Evolutionary conservation across 2,329 filamentous ascomycete species (phyloP).

Genomic region (Celoporthe dispersa): DNA sequence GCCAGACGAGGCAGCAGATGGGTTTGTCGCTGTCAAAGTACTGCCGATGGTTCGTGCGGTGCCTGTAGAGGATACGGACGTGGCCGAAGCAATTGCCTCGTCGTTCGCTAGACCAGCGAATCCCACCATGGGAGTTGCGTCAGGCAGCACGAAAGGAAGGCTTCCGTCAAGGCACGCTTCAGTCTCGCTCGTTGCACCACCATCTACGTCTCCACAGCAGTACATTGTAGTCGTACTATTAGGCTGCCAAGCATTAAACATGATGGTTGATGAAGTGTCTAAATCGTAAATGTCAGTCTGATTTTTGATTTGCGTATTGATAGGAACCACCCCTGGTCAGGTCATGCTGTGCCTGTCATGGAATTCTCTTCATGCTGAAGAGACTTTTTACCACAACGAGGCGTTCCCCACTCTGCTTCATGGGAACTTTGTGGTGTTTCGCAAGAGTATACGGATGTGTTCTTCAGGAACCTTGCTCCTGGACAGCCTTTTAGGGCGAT

Average conservation of each 20-base stretch:
- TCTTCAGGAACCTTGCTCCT: too few relatives aligned
- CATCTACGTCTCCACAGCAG: slow-evolving; percentile 15
- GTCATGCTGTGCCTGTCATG: not conserved
- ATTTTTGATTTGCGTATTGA: not conserved
- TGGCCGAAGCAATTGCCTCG: not conserved
- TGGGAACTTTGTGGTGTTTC: too few relatives aligned
- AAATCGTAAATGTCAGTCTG: not conserved
- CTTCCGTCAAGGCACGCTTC: slow-evolving; percentile 12
- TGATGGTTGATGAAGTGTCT: not conserved
- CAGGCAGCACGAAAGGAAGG: not conserved
- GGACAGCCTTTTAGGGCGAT: too few relatives aligned
- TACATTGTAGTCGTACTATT: slow-evolving; percentile 3
- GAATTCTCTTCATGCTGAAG: too few relatives aligned
- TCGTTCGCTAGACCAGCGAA: slow-evolving; percentile 14
- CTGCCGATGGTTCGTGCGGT: not conserved
- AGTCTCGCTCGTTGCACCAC: not conserved
- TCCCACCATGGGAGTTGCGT: slow-evolving; percentile 6
- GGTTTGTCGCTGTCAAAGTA: not conserved
- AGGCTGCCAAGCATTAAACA: slow-evolving; percentile 2
- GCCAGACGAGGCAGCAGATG: not conserved
- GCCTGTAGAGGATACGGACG: not conserved
- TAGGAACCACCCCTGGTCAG: not conserved
- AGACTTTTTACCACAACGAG: too few relatives aligned
- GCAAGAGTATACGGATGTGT: too few relatives aligned
- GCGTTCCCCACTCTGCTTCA: too few relatives aligned